Evolutionary conservation across 108 stramenopile genomes (phyloP), one percentile per base, ranked within the genome.

Genomic region (Fragilaria crotonensis): DNA sequence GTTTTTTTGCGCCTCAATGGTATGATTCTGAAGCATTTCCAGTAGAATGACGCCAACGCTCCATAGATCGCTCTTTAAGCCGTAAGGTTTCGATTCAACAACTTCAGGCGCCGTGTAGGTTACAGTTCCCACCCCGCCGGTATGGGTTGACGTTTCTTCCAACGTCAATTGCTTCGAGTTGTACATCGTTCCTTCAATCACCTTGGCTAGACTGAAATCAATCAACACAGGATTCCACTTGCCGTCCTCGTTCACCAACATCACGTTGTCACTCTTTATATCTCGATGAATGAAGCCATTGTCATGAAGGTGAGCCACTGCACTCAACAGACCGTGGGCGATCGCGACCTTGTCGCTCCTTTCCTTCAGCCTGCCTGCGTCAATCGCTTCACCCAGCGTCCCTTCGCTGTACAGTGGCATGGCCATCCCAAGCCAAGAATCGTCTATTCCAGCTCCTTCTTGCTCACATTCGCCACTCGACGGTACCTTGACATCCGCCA

Each of bases 201-300:
- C 62, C 51, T 91, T 91, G 45, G 85, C 85, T 47, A 91, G 72
- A 48, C 75, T 77, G 55, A 91, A 91, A 57, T 91, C 89, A 57
- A 87, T 91, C 62, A 91, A 47, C 7, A 91, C 79, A 1, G 85
- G 79, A 9, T 68, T 51, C n/a, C 70, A 67, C 0, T 46, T 58
- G 14, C 56, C 78, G 41, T 73, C 54, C 0, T 62, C 76, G 27
- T 83, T 68, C 45, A 67, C 64, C 25, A 87, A 62, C 67, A 99
- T 58, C 20, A 99, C 77, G 69, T 99, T 99, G 28, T 97, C 96
- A 27, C 76, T 77, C 67, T 99, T 99, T 59, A 99, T 95, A 60
- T 99, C 99, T 17, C 99, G 86, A 63, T 99, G 99, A 31, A 99
- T 95, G 52, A 97, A 80, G 21, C 89, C 78, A 66, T 96, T 94